Evolutionary conservation across 2,329 filamentous ascomycete genomes (phyloP).

Genomic region (Emergomyces orientalis): DNA sequence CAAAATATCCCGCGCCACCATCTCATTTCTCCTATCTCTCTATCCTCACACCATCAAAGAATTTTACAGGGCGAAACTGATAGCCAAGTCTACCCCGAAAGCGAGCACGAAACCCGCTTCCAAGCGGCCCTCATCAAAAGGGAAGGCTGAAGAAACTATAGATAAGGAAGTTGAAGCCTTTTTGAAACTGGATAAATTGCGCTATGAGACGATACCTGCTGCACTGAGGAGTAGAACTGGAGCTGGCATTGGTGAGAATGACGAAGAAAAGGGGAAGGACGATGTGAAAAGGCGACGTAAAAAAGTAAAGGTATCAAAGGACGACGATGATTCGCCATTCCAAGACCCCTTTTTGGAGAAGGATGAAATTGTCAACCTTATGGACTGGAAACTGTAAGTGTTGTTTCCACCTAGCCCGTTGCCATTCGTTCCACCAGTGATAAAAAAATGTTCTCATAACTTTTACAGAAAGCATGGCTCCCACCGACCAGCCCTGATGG

Average conservation of each 20-base stretch:
- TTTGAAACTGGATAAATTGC: conserved; percentile 29
- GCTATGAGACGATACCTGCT: conserved; percentile 29
- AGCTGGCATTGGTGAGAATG: neutral
- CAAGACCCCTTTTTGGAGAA: conserved; percentile 21
- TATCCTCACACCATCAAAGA: conserved; percentile 18
- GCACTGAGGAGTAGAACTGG: conserved; percentile 15
- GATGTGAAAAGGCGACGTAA: conserved; percentile 11
- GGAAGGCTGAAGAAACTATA: conserved; percentile 11
- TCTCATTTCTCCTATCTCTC: conserved; percentile 13
- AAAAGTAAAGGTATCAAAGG: conserved; percentile 15
- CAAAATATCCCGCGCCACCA: conserved; percentile 11
- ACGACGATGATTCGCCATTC: conserved; percentile 9
- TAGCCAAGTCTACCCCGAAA: conserved; percentile 12
- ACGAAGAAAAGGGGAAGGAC: neutral
- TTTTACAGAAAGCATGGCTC: conserved; percentile 31
- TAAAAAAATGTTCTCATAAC: neutral
- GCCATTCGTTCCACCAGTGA: neutral
- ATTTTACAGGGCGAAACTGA: conserved; percentile 18
- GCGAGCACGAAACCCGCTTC: neutral
- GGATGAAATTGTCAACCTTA: conserved; percentile 29
- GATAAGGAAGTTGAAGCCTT: conserved; percentile 21
- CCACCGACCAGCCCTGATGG: conserved; percentile 32
- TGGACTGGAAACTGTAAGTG: conserved; percentile 40
- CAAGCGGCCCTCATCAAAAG: neutral
- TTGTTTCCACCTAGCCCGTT: neutral